These are phyloP conservation scores for Heterobasidion occidentale DNA, from an alignment of 1,284 basidiomycete genomes.

Conservation along the genomic window DNA sequence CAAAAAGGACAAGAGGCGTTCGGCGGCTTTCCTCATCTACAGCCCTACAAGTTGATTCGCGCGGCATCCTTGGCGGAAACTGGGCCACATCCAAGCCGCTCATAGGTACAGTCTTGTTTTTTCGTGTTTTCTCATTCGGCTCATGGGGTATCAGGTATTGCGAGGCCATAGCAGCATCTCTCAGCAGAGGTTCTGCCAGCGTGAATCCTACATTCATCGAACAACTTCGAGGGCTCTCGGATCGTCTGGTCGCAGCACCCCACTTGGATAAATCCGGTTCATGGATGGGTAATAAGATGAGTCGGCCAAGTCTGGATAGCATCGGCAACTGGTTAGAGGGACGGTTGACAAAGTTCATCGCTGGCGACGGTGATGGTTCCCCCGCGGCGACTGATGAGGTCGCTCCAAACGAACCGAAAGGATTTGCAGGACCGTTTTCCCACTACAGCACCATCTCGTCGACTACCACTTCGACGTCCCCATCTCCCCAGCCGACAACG, in stretches of 20 bases:
- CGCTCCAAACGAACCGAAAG: constrained; percentile 31
- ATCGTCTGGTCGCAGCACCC: constrained; percentile 75
- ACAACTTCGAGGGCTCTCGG: constrained; percentile 75
- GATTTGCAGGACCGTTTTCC: constrained; percentile 79
- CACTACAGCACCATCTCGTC: constrained; percentile 94
- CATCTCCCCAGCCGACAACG: constrained; percentile 61
- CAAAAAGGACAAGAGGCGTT: constrained; percentile 86
- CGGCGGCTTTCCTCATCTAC: constrained; percentile 77
- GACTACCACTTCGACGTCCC: constrained; percentile 56
- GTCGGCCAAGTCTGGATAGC: constrained; percentile 86
- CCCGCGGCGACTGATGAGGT: constrained; percentile 31
- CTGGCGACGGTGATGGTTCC: constrained; percentile 69
- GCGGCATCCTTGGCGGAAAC: constrained; percentile 78
- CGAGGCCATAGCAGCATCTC: constrained; percentile 76
- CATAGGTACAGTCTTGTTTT: constrained; percentile 42
- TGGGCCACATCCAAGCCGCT: constrained; percentile 69
- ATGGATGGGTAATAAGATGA: constrained; percentile 77
- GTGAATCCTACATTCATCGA: constrained; percentile 62
- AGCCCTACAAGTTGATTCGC: constrained; percentile 82
- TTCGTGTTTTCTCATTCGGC: neutral
- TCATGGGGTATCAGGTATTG: constrained; percentile 65
- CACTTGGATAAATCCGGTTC: constrained; percentile 66
- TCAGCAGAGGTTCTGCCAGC: constrained; percentile 62
- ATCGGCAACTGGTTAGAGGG: constrained; percentile 93
- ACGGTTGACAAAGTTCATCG: constrained; percentile 94